These are phyloP conservation scores for Nigrospora osmanthi DNA, from an alignment of 2,329 filamentous ascomycete genomes.

Conservation along the genomic window DNA sequence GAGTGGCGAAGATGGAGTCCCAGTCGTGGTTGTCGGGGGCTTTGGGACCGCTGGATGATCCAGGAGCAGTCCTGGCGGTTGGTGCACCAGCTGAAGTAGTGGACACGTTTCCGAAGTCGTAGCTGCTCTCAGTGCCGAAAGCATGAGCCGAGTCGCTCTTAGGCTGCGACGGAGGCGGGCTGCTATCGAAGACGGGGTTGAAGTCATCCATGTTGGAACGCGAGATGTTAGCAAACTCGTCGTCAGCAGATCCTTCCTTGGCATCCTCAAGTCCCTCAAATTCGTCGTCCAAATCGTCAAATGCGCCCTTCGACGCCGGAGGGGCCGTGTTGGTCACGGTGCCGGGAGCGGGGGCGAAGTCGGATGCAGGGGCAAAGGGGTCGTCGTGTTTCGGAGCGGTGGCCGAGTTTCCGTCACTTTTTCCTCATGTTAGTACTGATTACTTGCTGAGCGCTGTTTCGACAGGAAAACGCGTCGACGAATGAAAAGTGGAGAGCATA, in stretches of 20 bases:
- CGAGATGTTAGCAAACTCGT: slow-evolving; percentile 71
- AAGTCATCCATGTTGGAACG: slow-evolving; percentile 69
- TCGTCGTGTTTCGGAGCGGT: slow-evolving; percentile 18
- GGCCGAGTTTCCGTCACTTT: slow-evolving; percentile 18
- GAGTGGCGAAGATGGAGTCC: slow-evolving; percentile 85
- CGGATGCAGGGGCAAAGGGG: slow-evolving; percentile 22
- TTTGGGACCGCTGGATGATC: slow-evolving; percentile 25
- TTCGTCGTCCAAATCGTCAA: slow-evolving; percentile 71
- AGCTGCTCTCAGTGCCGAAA: slow-evolving; percentile 49
- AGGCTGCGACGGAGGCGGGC: slow-evolving; percentile 43
- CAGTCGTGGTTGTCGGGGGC: slow-evolving; percentile 64
- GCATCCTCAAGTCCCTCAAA: slow-evolving; percentile 81
- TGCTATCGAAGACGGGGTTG: slow-evolving; percentile 74
- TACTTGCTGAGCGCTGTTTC: slow-evolving; percentile 2
- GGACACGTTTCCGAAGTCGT: slow-evolving; percentile 47
- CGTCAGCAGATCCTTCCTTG: slow-evolving; percentile 70
- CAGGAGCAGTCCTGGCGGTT: slow-evolving; percentile 18
- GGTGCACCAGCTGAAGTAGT: slow-evolving; percentile 22
- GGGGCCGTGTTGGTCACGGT: slow-evolving; percentile 22
- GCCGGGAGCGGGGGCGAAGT: slow-evolving; percentile 25
- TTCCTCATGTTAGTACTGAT: slow-evolving; percentile 10
- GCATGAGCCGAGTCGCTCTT: slow-evolving; percentile 43
- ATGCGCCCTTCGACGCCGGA: slow-evolving; percentile 42
- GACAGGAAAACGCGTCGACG: background rate
- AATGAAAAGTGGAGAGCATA: slow-evolving; percentile 12